Base-by-base conservation (phyloP, 345 rosid genomes). In the Populus simonii region DNA sequence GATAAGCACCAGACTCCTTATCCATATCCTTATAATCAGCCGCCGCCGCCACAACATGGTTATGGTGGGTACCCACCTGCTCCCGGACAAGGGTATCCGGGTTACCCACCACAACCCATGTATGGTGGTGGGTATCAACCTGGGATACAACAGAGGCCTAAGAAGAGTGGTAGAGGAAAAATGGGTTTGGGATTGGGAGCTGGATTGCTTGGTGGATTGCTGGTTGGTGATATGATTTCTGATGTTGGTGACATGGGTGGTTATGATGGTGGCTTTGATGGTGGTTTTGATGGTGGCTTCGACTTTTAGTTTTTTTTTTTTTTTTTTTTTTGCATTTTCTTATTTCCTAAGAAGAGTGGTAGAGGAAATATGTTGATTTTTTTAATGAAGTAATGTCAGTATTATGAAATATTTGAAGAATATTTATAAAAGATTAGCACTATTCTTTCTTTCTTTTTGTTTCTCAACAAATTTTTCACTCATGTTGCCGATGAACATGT, bases 111-210 rank as follows among this genome's bases (percentile, higher is more conserved):
- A 4, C 43, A 68, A 15, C 59, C 38, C 22, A 80, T 80, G 47
- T 81, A 81, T 3, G 74, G 76, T 4, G 84, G 83, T 4, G 84
- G 83, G 33, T 73, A 77, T 74, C 78, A 77, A 3, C 41, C 39
- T 17, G 33, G 23, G 74, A 79, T 57, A 80, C 85, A 79, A 33
- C 80, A 80, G 39, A 68, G 47, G 47, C 87, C 79, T 55, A 55
- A 80, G 75, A 80, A 53, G 15, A 9, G 20, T 13, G 67, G 76
- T 2, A 41, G 16, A 9, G 79, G 79, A 2, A 79, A 69, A 5
- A 70, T 82, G 79, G 85, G 76, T 20, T n/a, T 82, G 76, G 85
- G 85, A 53, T 7, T 82, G 13, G 85, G 85, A 70, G 85, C 85
- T 33, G 85, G 85, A 27, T 59, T 82, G 70, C 82, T 82, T 18